A percentile compares a stretch with the other conserved stretches of the same genome.
phyloP scores from a whole-genome alignment of 495 filamentous ascomycete genomes.

The Cairneyella variabilis region DNA sequence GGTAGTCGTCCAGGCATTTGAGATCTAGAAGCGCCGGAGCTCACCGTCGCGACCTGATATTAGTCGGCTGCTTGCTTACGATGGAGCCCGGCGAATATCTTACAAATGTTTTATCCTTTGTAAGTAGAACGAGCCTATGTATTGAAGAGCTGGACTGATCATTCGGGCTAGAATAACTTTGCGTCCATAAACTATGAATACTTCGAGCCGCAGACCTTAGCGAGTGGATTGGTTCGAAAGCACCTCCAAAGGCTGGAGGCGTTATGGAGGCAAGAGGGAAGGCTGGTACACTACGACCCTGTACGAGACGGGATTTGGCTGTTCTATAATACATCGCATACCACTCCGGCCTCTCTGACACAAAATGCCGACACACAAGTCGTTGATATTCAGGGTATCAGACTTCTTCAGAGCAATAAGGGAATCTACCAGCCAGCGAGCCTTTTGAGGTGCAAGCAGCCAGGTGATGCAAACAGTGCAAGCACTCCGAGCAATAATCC shows the following conservation, averaged over 20 bases:
- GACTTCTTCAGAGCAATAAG: constrained; percentile 37
- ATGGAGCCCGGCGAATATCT: constrained; percentile 28
- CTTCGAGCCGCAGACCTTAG: constrained; percentile 16
- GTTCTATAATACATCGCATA: constrained; percentile 38
- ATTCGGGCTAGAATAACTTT: constrained; percentile 21
- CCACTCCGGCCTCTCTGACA: constrained; percentile 23
- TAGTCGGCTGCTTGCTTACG: too few species aligned
- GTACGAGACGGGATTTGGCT: constrained; percentile 46
- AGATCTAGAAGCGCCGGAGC: too few species aligned
- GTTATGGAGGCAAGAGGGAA: constrained; percentile 43
- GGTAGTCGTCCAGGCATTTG: not conserved
- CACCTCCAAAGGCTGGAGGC: constrained; percentile 36
- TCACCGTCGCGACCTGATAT: too few species aligned
- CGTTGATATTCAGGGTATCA: constrained; percentile 29
- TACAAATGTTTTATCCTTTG: constrained; percentile 29
- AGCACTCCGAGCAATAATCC: constrained; percentile 46
- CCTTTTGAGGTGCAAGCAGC: constrained; percentile 39
- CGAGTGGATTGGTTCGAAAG: constrained; percentile 5
- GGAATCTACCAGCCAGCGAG: constrained; percentile 42
- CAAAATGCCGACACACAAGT: not conserved
- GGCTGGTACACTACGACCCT: constrained; percentile 45
- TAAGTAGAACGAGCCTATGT: constrained; percentile 10
- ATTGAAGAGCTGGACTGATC: not conserved
- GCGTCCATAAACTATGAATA: constrained; percentile 26
- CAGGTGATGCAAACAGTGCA: constrained; percentile 15